These are phyloP conservation scores for Edaphochlamys debaryana DNA, from an alignment of 139 green algal genomes.

Conservation along the genomic window DNA sequence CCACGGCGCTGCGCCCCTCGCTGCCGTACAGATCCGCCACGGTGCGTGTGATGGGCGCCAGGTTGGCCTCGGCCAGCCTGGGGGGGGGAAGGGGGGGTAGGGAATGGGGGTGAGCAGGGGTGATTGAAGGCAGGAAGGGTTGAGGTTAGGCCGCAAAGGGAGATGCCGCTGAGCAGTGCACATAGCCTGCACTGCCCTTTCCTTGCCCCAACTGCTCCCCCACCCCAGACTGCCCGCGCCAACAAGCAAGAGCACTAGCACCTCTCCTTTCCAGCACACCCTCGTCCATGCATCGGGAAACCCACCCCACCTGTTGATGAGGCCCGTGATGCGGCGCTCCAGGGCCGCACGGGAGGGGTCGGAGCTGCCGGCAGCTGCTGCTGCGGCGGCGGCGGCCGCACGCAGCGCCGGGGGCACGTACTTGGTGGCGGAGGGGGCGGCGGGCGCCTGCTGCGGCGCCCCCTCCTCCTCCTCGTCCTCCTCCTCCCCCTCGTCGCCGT, in stretches of 20 bases:
- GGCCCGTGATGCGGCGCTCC: constrained; percentile 69
- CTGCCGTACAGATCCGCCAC: constrained; percentile 67
- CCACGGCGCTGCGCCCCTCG: constrained; percentile 62
- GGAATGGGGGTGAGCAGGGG: neutral
- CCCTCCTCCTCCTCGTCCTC: neutral
- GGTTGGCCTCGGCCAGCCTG: constrained; percentile 76
- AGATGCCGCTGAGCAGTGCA: no score
- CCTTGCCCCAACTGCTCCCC: no score
- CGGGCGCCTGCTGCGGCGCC: neutral
- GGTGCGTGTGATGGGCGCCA: constrained; percentile 69
- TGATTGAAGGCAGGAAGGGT: neutral
- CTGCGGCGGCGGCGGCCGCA: constrained; percentile 29
- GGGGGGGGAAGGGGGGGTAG: neutral
- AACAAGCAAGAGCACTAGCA: no score
- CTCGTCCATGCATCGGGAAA: no score
- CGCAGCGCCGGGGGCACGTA: constrained; percentile 77
- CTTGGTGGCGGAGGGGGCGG: constrained; percentile 2
- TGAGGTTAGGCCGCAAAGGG: no score
- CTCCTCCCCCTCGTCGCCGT: constrained; percentile 16
- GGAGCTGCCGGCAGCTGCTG: neutral
- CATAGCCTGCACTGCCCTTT: no score
- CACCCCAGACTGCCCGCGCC: no score
- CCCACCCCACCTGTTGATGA: constrained; percentile 78
- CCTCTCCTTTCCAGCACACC: no score
- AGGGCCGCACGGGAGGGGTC: constrained; percentile 34